These are phyloP conservation scores for Elsinoe perseae DNA, from an alignment of 2,329 filamentous ascomycete species.

Conservation along the genomic window DNA sequence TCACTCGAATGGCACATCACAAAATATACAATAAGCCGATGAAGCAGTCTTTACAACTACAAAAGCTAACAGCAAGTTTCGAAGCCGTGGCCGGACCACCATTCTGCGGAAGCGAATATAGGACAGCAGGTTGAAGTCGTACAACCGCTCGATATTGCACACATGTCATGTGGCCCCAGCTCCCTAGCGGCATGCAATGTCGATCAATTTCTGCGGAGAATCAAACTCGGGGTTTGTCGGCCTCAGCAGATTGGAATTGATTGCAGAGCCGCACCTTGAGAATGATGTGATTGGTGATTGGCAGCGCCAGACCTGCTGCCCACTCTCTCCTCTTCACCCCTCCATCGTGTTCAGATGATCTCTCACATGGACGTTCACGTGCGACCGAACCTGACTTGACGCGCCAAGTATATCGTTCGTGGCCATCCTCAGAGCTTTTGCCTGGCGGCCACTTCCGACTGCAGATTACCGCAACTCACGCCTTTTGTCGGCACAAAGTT, in stretches of 20 bases:
- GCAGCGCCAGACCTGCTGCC: not conserved
- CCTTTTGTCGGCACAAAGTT: constrained; percentile 10
- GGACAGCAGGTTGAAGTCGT: not conserved
- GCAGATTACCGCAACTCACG: not conserved
- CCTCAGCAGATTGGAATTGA: not conserved
- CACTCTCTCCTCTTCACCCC: not conserved
- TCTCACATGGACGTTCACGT: not conserved
- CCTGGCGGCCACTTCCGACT: constrained; percentile 10
- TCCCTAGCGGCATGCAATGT: constrained; percentile 5
- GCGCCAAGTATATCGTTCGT: constrained; percentile 4
- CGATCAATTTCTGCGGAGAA: not conserved
- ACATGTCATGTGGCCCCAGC: constrained; percentile 5
- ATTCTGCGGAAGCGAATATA: too few species aligned
- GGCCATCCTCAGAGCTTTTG: not conserved
- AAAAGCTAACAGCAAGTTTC: too few species aligned
- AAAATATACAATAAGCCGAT: too few species aligned
- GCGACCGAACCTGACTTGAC: not conserved
- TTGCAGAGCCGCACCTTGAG: not conserved
- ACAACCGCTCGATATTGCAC: not conserved
- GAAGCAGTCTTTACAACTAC: too few species aligned
- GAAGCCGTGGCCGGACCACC: too few species aligned
- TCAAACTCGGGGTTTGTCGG: not conserved
- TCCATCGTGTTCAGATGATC: constrained; percentile 9
- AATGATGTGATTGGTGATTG: constrained; percentile 13
- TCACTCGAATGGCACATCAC: too few species aligned